phyloP scores from a whole-genome alignment of 495 filamentous ascomycete genomes.

The Penicillium goetzii region DNA sequence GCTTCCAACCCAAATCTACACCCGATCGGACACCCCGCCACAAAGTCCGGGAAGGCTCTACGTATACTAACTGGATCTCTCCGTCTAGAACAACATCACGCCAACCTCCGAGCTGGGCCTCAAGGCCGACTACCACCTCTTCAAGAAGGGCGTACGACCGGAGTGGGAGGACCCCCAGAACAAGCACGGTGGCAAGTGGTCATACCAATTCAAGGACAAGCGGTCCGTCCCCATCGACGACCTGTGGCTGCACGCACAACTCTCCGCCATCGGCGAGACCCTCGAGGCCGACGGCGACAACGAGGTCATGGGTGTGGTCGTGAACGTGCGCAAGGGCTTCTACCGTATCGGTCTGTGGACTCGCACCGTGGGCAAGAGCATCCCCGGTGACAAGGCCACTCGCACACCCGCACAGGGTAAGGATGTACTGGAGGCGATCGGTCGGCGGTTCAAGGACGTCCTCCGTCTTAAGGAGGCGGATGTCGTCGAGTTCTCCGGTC shows the following conservation, averaged over 20 bases:
- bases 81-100: constrained; percentile 93
- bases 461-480: constrained; percentile 76
- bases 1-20: neutral
- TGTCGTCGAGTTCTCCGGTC: constrained; percentile 89
- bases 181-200: constrained; percentile 99
- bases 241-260: constrained; percentile 95
- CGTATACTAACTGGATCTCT: constrained; percentile 1
- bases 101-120: constrained; percentile 91
- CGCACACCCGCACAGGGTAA: constrained; percentile 77
- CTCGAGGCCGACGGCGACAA: constrained; percentile 88
- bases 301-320: constrained; percentile 98
- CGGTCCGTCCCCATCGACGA: constrained; percentile 88
- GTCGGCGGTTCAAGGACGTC: constrained; percentile 86
- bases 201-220: constrained; percentile 95
- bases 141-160: constrained; percentile 94
- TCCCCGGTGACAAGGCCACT: constrained; percentile 73
- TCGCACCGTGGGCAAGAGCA: constrained; percentile 81
- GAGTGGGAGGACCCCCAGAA: constrained; percentile 99
- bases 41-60: neutral
- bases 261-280: constrained; percentile 95
- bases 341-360: constrained; percentile 96
- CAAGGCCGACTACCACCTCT: constrained; percentile 99
- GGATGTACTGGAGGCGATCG: constrained; percentile 81
- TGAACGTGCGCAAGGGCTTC: constrained; percentile 98
- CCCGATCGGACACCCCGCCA: neutral